Percentiles rank a stretch among this genome's conserved stretches.
Conservation (phyloP, 2,329 filamentous ascomycete genomes). For the Lithohypha guttulata region DNA sequence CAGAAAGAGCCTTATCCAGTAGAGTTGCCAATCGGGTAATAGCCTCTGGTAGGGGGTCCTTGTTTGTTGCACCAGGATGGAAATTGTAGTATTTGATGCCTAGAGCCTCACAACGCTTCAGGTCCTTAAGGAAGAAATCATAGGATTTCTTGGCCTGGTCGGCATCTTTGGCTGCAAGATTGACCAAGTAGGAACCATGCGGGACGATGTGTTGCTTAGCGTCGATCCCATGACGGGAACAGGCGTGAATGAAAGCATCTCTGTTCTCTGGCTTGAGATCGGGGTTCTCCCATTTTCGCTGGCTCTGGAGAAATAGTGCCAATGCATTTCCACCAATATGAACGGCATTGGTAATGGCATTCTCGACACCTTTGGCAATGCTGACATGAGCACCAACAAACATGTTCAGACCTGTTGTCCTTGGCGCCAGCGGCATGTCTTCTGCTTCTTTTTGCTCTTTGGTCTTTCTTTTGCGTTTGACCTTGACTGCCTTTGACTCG, state of each 20-base stretch:
- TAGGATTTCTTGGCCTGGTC: slow-evolving; percentile 80
- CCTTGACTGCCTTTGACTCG: slow-evolving; percentile 3
- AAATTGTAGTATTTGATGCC: slow-evolving; percentile 96
- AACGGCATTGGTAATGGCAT: slow-evolving; percentile 65
- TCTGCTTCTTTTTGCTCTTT: slow-evolving; percentile 47
- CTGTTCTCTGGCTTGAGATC: slow-evolving; percentile 58
- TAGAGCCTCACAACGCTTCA: slow-evolving; percentile 71
- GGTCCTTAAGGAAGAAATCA: slow-evolving; percentile 73
- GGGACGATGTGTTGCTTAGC: slow-evolving; percentile 64
- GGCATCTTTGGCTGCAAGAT: slow-evolving; percentile 74
- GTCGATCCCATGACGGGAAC: slow-evolving; percentile 60
- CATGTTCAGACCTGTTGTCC: slow-evolving; percentile 65
- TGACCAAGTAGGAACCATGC: slow-evolving; percentile 93
- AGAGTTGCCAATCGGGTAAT: slow-evolving; percentile 69
- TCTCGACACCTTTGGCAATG: slow-evolving; percentile 85
- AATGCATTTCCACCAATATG: slow-evolving; percentile 84
- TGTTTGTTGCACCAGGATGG: slow-evolving; percentile 77
- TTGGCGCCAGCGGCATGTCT: slow-evolving; percentile 54
- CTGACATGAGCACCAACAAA: slow-evolving; percentile 89
- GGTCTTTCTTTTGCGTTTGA: slow-evolving; percentile 39
- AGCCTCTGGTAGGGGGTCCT: slow-evolving; percentile 55
- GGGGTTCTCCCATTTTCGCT: slow-evolving; percentile 87
- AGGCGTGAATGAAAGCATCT: slow-evolving; percentile 58
- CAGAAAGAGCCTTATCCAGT: slow-evolving; percentile 70
- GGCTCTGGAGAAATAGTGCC: slow-evolving; percentile 89